These are phyloP conservation scores for Cardiosporidium cionae DNA, from an alignment of 169 alveolate species.

Conservation along the genomic window DNA sequence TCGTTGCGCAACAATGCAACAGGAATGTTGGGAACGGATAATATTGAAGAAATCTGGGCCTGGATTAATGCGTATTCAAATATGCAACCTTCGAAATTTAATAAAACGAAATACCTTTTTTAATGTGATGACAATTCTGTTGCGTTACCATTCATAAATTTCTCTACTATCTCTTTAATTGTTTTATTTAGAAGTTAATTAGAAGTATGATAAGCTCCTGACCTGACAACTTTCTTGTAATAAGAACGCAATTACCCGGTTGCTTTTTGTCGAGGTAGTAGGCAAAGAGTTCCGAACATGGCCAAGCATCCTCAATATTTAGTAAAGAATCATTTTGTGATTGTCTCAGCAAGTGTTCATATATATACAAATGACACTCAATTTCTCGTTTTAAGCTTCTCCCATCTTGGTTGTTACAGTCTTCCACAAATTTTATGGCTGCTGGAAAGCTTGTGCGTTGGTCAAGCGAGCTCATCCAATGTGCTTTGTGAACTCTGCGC, in stretches of 20 bases:
- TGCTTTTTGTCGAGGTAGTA: slow-evolving; percentile 64
- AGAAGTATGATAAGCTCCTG: no score
- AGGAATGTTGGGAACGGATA: slow-evolving; percentile 59
- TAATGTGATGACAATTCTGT: no score
- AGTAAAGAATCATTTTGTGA: slow-evolving; percentile 16
- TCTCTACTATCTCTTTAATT: no score
- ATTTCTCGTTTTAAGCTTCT: slow-evolving; percentile 71
- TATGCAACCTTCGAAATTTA: no score
- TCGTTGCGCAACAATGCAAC: slow-evolving; percentile 52
- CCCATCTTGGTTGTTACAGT: slow-evolving; percentile 67
- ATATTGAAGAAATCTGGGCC: slow-evolving; percentile 74
- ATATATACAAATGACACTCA: slow-evolving; percentile 69
- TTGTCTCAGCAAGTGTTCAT: slow-evolving; percentile 53
- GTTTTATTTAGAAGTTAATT: no score
- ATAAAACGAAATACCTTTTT: no score
- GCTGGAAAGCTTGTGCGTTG: slow-evolving; percentile 57
- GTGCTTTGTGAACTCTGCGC: slow-evolving; percentile 61
- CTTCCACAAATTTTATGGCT: slow-evolving; percentile 71
- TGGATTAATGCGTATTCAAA: no score
- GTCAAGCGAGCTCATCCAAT: slow-evolving; percentile 51
- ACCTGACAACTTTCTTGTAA: slow-evolving; percentile 58
- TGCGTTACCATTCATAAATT: no score
- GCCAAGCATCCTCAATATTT: slow-evolving; percentile 64
- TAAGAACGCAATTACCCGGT: slow-evolving; percentile 60
- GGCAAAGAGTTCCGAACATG: slow-evolving; percentile 67